These are phyloP conservation scores for Fraxinus xanthoxyloides DNA, from an alignment of 305 asterid species.

Conservation along the genomic window DNA sequence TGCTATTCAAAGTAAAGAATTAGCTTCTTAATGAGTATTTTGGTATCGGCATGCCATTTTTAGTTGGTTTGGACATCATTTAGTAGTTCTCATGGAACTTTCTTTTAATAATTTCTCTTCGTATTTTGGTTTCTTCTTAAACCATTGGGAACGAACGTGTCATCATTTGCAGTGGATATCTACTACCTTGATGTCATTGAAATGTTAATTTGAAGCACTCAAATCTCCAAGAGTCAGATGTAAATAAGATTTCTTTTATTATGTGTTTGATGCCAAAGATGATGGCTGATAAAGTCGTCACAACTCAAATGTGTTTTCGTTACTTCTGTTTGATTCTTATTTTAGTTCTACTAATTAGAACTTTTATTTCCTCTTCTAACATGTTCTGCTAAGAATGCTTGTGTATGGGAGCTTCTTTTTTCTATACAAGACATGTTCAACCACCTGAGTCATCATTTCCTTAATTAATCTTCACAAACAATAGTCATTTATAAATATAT, in stretches of 20 bases:
- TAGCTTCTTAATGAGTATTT: conserved; percentile 3
- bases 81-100: background rate
- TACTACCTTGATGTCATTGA: background rate
- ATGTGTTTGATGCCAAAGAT: background rate
- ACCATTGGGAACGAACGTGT: background rate
- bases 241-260: background rate
- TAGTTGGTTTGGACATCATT: background rate
- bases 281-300: background rate
- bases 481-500: background rate
- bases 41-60: conserved; percentile 1
- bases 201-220: background rate
- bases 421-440: background rate
- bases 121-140: background rate
- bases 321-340: background rate
- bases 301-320: background rate
- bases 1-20: conserved; percentile 10
- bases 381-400: background rate
- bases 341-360: background rate
- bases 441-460: background rate
- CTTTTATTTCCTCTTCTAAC: background rate
- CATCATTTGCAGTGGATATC: background rate
- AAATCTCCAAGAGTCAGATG: background rate
- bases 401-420: background rate
- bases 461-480: background rate
- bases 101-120: background rate